Percentiles rank a stretch among this genome's conserved stretches.
Evolutionary conservation across 257 asterid species (phyloP).

Genomic region (Nicotiana otophora): DNA sequence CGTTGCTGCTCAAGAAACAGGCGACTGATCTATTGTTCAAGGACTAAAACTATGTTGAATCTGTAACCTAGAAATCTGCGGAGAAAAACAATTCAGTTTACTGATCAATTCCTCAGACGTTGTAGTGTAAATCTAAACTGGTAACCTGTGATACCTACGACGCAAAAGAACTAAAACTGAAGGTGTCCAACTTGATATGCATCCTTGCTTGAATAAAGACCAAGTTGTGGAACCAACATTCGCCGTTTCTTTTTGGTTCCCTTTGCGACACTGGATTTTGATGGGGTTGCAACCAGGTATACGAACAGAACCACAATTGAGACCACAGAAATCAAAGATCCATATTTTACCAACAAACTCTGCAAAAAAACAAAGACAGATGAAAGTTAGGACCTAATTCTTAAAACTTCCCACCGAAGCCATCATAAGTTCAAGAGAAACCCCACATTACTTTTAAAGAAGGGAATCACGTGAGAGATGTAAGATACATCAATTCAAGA

Average conservation of each 20-base stretch:
- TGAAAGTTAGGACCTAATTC: neutral
- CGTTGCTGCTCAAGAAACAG: neutral
- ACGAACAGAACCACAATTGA: slow-evolving; percentile 55
- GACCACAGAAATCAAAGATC: slow-evolving; percentile 70
- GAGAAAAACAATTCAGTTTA: neutral
- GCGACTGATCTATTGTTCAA: neutral
- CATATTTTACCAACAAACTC: slow-evolving; percentile 77
- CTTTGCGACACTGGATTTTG: slow-evolving; percentile 32
- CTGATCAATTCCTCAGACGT: neutral
- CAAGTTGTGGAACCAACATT: slow-evolving; percentile 2
- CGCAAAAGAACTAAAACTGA: neutral
- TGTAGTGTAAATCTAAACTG: neutral
- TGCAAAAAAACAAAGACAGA: slow-evolving; percentile 29
- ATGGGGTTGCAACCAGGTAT: slow-evolving; percentile 58
- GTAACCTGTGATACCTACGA: neutral
- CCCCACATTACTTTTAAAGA: neutral
- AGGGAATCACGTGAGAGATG: neutral
- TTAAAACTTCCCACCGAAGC: neutral
- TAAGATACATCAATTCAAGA: neutral
- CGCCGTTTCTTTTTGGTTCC: slow-evolving; percentile 61
- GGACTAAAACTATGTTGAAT: neutral
- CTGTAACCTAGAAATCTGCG: neutral
- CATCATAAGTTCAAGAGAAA: neutral
- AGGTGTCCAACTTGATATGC: neutral
- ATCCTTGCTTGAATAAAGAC: neutral